These are phyloP conservation scores for Aechmea fasciata DNA, from an alignment of 176 grass and related monocot species.

Conservation along the genomic window DNA sequence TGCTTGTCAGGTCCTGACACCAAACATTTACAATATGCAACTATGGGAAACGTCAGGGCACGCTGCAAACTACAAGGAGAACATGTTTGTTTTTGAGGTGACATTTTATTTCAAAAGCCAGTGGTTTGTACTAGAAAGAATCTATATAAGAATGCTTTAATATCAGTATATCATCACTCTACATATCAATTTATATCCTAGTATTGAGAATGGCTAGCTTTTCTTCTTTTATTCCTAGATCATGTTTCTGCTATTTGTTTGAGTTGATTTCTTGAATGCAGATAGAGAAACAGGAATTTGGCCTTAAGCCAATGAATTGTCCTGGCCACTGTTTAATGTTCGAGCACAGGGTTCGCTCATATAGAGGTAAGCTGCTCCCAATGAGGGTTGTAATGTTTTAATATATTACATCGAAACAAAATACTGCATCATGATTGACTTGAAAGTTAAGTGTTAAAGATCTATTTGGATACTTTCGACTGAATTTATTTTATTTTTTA, in stretches of 20 bases:
- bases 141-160: not conserved
- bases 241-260: not conserved
- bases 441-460: too few relatives aligned
- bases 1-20: constrained; percentile 53
- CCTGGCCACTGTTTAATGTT: constrained; percentile 99
- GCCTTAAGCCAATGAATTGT: constrained; percentile 99
- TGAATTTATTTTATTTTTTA: not conserved
- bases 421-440: too few relatives aligned
- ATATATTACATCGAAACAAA: too few relatives aligned
- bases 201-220: not conserved
- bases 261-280: constrained; percentile 23
- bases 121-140: not conserved
- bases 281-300: constrained; percentile 98
- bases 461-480: too few relatives aligned
- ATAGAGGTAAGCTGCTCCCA: constrained; percentile 62
- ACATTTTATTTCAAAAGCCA: constrained; percentile 4
- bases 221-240: not conserved
- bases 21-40: constrained; percentile 99
- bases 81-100: constrained; percentile 99
- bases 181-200: not conserved
- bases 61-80: constrained; percentile 94
- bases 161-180: not conserved
- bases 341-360: constrained; percentile 79
- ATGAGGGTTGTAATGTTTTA: constrained; percentile 6
- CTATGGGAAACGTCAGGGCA: constrained; percentile 99